Evolutionary conservation across 352 stramenopile species (phyloP), one percentile per base, ranked within the genome.

Genomic region (Phytophthora sansomeana): DNA sequence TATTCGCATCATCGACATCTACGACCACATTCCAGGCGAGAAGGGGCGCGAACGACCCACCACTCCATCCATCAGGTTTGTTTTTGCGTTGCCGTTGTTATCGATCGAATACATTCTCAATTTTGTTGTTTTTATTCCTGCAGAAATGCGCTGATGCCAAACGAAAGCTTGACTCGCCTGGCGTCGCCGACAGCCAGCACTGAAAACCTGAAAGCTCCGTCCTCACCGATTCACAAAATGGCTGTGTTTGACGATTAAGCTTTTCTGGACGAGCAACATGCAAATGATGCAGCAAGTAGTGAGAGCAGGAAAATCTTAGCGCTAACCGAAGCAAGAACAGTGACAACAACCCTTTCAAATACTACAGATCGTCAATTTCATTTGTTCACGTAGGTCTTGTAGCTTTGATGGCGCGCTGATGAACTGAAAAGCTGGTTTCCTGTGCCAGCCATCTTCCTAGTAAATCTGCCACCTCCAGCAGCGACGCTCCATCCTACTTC

Each of bases 1-100:
- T 7, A 96, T 97, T 70, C 85, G 90, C 26, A 95, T 97, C 65
- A 95, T 97, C 48, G 88, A 96, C 58, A 81, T 97, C 24, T 89
- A 95, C 65, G 85, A 95, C 65, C 81, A 89, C 42, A 54, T 89
- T 32, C 78, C 80, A 13, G 81, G 82, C 28, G 82, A 91, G 50
- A 93, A 87, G 47, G 74, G 59, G 6, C 84, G 87, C 35, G 87
- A 96, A 51, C 78, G 81, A 16, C 85, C 85, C 1, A 77, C 91
- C 16, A 89, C 84, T 7, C 83, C 79, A 6, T 93, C 85, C 3
- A 92, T 93, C 75, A 81, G 81, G 70, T 89, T 68, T 32, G 69
- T 35, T 32, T 21, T 4, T 1, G 16, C 17, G 42, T 46, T 13
- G 29, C 21, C 36, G 6, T 59, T 33, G 28, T 30, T 13, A 14